phyloP scores from a whole-genome alignment of 2,329 filamentous ascomycete species.

The Cryphonectria radicalis region DNA sequence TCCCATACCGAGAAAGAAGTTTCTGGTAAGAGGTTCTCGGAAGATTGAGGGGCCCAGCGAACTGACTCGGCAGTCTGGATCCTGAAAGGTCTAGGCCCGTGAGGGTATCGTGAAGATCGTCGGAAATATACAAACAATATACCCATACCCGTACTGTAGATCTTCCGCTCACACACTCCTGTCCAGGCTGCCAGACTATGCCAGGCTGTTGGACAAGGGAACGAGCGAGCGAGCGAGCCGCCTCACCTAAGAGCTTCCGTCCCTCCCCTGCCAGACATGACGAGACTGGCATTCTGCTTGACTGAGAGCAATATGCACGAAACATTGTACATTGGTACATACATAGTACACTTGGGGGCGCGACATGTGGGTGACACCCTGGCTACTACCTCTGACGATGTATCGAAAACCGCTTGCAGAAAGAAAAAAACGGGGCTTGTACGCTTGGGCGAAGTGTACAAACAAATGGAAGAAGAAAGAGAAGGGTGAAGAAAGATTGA shows the following conservation, averaged over 20 bases:
- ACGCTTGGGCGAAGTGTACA: background rate
- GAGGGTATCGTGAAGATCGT: background rate
- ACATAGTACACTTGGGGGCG: background rate
- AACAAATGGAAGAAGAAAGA: background rate
- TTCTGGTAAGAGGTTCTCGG: background rate
- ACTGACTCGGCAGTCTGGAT: background rate
- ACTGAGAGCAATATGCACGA: background rate
- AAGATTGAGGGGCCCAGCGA: background rate
- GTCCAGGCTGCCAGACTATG: background rate
- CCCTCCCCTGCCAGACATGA: background rate
- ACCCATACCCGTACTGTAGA: background rate
- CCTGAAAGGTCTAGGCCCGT: background rate
- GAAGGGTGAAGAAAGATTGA: background rate
- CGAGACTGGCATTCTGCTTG: background rate
- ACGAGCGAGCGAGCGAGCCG: background rate
- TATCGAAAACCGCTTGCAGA: background rate
- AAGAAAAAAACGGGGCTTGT: background rate
- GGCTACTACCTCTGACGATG: background rate
- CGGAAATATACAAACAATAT: background rate
- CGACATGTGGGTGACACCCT: background rate
- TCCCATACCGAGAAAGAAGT: conserved; percentile 3
- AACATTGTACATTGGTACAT: background rate
- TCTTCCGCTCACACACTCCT: background rate
- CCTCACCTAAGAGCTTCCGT: background rate
- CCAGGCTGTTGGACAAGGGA: too few species aligned